A percentile compares a stretch with the other conserved stretches of the same genome.
phyloP scores from a whole-genome alignment of 2,329 filamentous ascomycete genomes.

The Pestalotiopsis sp. region DNA sequence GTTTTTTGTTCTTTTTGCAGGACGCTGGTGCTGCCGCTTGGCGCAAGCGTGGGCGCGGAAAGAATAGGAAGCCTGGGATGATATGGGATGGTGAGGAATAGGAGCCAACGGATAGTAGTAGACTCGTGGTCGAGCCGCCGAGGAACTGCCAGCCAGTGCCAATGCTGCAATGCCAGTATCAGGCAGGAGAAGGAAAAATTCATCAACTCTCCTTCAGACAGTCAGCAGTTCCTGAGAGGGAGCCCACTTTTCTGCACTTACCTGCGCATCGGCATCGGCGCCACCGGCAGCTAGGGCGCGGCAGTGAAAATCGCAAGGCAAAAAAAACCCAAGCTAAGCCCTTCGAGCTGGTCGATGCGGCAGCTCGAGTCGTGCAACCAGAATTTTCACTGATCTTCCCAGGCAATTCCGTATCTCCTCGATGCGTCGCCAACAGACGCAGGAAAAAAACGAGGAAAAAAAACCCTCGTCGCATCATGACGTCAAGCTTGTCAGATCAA shows the following conservation, averaged over 20 bases:
- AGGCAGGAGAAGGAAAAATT: not conserved
- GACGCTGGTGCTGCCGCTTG: not conserved
- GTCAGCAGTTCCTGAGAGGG: not conserved
- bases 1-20: not conserved
- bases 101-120: not conserved
- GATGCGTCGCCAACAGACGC: not conserved
- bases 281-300: constrained; percentile 4
- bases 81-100: not conserved
- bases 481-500: not conserved
- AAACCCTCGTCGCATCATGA: not conserved
- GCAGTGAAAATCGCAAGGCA: not conserved
- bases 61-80: not conserved
- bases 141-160: not conserved
- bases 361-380: not conserved
- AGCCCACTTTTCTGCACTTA: not conserved
- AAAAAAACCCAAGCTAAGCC: not conserved
- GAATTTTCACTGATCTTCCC: not conserved
- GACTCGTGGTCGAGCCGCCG: not conserved
- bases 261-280: not conserved
- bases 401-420: not conserved
- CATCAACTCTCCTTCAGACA: not conserved
- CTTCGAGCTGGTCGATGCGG: not conserved
- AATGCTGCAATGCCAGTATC: not conserved
- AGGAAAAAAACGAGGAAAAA: not conserved
- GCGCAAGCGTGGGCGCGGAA: not conserved